Conservation (phyloP, 208 protist species). For the Trypanosoma avium region DNA sequence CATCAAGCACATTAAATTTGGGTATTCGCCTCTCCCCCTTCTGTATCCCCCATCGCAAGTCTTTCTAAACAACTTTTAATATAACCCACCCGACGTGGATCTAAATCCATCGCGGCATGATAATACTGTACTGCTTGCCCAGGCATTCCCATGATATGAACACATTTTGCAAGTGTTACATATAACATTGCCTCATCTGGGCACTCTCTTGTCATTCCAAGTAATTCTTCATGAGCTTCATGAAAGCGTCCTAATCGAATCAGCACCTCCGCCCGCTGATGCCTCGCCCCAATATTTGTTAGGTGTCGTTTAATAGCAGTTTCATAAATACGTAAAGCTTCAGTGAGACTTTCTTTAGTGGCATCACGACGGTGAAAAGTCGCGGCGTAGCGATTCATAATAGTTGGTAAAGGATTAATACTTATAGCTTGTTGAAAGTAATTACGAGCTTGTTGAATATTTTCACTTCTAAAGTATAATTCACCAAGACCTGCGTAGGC, state of each 20-base stretch:
- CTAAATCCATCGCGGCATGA: conserved; percentile 70
- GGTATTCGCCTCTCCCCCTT: conserved; percentile 11
- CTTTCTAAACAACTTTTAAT: conserved; percentile 71
- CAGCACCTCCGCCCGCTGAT: conserved; percentile 90
- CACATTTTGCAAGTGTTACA: conserved; percentile 84
- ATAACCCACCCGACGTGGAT: conserved; percentile 66
- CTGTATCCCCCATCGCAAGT: conserved; percentile 33
- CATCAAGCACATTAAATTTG: neutral
- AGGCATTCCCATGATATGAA: conserved; percentile 43
- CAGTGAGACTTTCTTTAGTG: conserved; percentile 39
- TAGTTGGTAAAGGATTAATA: conserved; percentile 82
- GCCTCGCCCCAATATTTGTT: conserved; percentile 82
- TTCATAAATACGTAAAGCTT: conserved; percentile 78
- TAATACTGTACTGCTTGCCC: conserved; percentile 64
- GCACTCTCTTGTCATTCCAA: conserved; percentile 64
- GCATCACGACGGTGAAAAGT: conserved; percentile 62
- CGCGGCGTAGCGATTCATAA: conserved; percentile 75
- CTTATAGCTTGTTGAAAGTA: conserved; percentile 89
- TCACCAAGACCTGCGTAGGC: conserved; percentile 96
- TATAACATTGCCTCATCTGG: conserved; percentile 91
- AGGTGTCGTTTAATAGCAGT: conserved; percentile 74
- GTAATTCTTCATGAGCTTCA: conserved; percentile 73
- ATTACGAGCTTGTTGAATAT: conserved; percentile 82
- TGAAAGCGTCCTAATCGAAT: conserved; percentile 63
- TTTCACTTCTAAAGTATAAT: conserved; percentile 91